A percentile compares a stretch with the other conserved stretches of the same genome.
Conservation (phyloP, 1,284 basidiomycete species). For the Marasmius sp. region DNA sequence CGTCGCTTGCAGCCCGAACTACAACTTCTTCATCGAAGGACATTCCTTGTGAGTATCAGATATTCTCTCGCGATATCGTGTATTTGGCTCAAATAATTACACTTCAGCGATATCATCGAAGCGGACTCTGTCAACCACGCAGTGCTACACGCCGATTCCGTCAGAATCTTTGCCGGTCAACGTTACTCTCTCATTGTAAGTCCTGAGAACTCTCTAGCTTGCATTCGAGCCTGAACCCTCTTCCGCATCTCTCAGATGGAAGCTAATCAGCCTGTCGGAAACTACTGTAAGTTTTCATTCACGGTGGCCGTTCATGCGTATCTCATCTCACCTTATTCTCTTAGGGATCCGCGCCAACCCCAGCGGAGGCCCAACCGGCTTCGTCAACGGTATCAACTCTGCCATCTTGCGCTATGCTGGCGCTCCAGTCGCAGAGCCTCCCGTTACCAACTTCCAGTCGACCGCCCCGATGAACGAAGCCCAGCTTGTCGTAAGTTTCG, state of each 20-base stretch:
- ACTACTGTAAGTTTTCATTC: conserved; percentile 27
- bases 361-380: conserved; percentile 16
- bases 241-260: conserved; percentile 17
- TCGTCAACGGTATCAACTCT: conserved; percentile 30
- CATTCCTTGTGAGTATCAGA: conserved; percentile 24
- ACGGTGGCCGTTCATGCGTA: neutral
- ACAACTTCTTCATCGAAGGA: conserved; percentile 34
- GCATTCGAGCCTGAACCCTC: neutral
- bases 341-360: conserved; percentile 27
- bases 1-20: conserved; percentile 37
- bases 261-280: conserved; percentile 33
- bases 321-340: neutral
- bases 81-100: neutral
- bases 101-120: conserved; percentile 15
- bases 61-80: conserved; percentile 13
- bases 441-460: neutral
- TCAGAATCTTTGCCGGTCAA: conserved; percentile 25
- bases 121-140: conserved; percentile 14
- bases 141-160: conserved; percentile 13
- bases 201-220: neutral
- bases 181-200: conserved; percentile 37
- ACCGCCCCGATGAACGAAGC: conserved; percentile 16
- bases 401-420: conserved; percentile 46
- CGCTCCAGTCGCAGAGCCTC: conserved; percentile 35
- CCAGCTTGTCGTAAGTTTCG: conserved; percentile 6